These are phyloP conservation scores for Clarireedia sp. DNA, from an alignment of 2,329 filamentous ascomycete species.

Conservation along the genomic window DNA sequence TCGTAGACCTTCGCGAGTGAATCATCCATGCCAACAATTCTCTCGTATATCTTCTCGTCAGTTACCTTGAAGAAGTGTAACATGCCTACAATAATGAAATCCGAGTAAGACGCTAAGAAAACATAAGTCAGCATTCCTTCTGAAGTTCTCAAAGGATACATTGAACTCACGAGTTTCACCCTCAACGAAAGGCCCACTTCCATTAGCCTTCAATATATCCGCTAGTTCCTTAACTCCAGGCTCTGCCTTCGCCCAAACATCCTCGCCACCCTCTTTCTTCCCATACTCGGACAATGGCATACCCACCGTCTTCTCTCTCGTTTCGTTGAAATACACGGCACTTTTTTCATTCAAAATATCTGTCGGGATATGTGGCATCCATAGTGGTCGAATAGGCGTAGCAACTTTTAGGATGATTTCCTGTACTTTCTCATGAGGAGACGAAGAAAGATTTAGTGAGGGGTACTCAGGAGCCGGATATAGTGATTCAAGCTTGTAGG, in stretches of 20 bases:
- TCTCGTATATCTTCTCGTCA: slow-evolving; percentile 33
- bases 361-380: slow-evolving; percentile 41
- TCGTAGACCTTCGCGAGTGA: slow-evolving; percentile 14
- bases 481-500: slow-evolving; percentile 46
- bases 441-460: slow-evolving; percentile 48
- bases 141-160: neutral
- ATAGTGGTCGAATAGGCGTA: slow-evolving; percentile 33
- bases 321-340: slow-evolving; percentile 46
- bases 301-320: slow-evolving; percentile 41
- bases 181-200: slow-evolving; percentile 50
- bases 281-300: slow-evolving; percentile 45
- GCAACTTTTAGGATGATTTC: slow-evolving; percentile 32
- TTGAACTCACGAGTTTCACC: slow-evolving; percentile 37
- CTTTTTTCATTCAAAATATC: slow-evolving; percentile 44
- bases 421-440: slow-evolving; percentile 38
- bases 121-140: neutral
- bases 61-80: slow-evolving; percentile 37
- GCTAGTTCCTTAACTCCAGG: slow-evolving; percentile 39
- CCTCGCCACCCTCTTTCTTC: slow-evolving; percentile 40
- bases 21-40: slow-evolving; percentile 30
- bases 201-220: slow-evolving; percentile 34
- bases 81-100: slow-evolving; percentile 47
- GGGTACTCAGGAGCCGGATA: slow-evolving; percentile 43
- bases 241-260: slow-evolving; percentile 40
- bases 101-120: slow-evolving; percentile 40